Evolutionary conservation across 768 basidiomycete species (phyloP), one percentile per base, ranked within the genome.

Genomic region (Polyporus arcularius): DNA sequence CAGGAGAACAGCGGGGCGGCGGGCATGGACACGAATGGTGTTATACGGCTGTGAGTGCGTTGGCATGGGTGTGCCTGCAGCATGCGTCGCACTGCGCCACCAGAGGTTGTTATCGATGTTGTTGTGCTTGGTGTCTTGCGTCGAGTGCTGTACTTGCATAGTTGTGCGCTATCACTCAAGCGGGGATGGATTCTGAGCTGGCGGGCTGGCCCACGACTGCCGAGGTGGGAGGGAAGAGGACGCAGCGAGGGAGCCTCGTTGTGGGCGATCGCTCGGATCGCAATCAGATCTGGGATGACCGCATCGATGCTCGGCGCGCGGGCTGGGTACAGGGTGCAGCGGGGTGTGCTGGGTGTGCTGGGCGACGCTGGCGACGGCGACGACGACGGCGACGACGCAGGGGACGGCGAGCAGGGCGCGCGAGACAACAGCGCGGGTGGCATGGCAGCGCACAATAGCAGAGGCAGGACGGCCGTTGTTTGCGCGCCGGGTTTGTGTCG

Each of bases 11-110:
- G 51, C 11, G 47, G 55, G 55, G 62, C 57, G 12, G 28, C 30
- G 41, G 65, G 64, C 28, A 69, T 69, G 61, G 67, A 67, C 56
- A 2, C 62, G n/a, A 61, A 60, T 48, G 71, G 68, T 35, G 66
- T 72, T 38, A 71, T 72, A 55, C 66, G 68, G 50, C 56, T 71
- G 62, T 72, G 64, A 62, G 50, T 35, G 46, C 52, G 55, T 66
- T 43, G 48, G 61, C 55, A 48, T 53, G 41, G 42, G 50, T 56
- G 53, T 58, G 52, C 51, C 47, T 53, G 54, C 55, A 57, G 47
- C 51, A 50, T 46, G 53, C 52, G 43, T 16, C 38, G 38, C n/a
- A 35, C 46, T 47, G 50, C 53, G 55, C 43, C 58, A 55, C 54
- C 53, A 53, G 38, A 35, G 35, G 10, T 41, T 18, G 43, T 32